Evolutionary conservation across 2,329 filamentous ascomycete species (phyloP).

Genomic region (Trichoderma harzianum): DNA sequence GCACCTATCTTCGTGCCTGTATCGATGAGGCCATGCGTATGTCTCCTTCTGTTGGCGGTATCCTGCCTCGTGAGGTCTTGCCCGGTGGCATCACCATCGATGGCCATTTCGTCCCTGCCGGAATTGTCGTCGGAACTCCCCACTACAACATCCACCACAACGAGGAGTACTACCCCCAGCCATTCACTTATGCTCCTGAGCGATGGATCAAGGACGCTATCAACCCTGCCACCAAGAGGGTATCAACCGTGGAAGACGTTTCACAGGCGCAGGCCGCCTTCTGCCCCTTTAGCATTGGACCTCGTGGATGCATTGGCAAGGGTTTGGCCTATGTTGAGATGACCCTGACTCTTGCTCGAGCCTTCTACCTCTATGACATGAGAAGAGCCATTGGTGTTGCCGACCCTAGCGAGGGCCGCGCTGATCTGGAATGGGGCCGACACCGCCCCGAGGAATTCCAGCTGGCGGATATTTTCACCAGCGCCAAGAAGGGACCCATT

Average conservation of each 20-base stretch:
- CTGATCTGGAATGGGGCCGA: constrained; percentile 50
- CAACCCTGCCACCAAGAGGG: constrained; percentile 35
- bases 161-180: constrained; percentile 56
- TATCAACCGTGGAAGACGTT: constrained; percentile 49
- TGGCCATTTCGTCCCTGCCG: constrained; percentile 52
- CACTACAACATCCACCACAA: constrained; percentile 70
- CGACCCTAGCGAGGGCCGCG: constrained; percentile 52
- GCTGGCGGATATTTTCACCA: constrained; percentile 69
- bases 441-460: constrained; percentile 62
- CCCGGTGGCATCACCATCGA: constrained; percentile 53
- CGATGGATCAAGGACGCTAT: constrained; percentile 57
- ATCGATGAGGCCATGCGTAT: constrained; percentile 65
- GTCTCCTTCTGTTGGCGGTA: constrained; percentile 57
- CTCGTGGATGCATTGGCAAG: constrained; percentile 70
- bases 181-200: constrained; percentile 60
- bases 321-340: constrained; percentile 65
- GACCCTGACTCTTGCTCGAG: constrained; percentile 58
- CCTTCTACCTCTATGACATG: constrained; percentile 61
- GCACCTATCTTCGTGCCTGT: constrained; percentile 60
- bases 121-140: constrained; percentile 61
- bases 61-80: constrained; percentile 58
- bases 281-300: constrained; percentile 69
- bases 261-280: constrained; percentile 63
- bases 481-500: constrained; percentile 67
- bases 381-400: constrained; percentile 46